Base-by-base conservation (phyloP, 805 yeast species). In the Metschnikowia shivogae region DNA sequence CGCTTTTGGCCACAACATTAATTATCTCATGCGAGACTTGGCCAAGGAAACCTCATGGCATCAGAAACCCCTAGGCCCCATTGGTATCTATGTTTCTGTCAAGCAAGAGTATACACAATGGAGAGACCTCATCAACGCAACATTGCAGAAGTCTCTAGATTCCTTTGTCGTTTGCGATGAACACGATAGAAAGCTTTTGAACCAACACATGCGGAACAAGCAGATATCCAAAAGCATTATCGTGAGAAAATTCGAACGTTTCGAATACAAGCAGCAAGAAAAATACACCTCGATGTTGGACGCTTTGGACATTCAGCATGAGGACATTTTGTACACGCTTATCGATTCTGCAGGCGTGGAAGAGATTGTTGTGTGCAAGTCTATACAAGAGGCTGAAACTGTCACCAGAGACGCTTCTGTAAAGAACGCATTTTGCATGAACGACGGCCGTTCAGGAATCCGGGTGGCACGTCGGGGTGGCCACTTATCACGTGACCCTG, bases 21-120 rank as follows among this genome's bases (percentile, higher is more conserved):
- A 62, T 7, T 39, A 46, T 2, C 57, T 83, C 6, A 53, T 82
- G 20, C 51, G 57, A 3, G 76, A 67, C 5, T 74, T 52, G 17
- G 66, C 67, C 11, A 38, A 44, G 6, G 53, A 43, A n/a, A 39
- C 33, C 2, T 43, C 47, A 6, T 71, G 74, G 72, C 72, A 71
- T 13, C 55, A 61, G 2, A 57, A 57, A 30, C 95, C 96, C 0
- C 62, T 84, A 13, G 98, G 98, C 0, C 99, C 99, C 0, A 50
- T 92, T 2, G 97, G 96, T 1, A 52, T 71, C 3, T 65, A 67
- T 47, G 69, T 89, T 2, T 69, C 76, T 4, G 67, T 92, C 11
- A 84, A 80, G 55, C 60, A 65, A 1, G 81, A 74, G 7, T 78
- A 64, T 54, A 64, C 71, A 17, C 60, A 67, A 26, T 90, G 89